These are phyloP conservation scores for Purpureocillium takamizusanense DNA, from an alignment of 2,329 filamentous ascomycete genomes.

Conservation along the genomic window DNA sequence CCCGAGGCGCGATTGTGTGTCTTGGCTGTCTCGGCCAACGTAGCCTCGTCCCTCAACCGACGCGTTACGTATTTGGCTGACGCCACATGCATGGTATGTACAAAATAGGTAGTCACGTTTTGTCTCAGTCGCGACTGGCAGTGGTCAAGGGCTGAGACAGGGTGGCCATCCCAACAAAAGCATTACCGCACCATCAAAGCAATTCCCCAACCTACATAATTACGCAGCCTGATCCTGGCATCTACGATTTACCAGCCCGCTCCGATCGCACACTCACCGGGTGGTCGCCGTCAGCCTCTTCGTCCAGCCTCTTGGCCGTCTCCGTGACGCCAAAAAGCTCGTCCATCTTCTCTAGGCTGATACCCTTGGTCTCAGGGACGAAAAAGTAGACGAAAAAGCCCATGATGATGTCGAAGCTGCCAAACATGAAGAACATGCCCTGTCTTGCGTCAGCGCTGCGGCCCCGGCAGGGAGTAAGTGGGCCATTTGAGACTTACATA, in stretches of 20 bases:
- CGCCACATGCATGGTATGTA: too few species aligned
- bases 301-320: conserved; percentile 17
- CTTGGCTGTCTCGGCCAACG: too few species aligned
- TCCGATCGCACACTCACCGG: conserved; percentile 17
- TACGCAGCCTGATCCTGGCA: background rate
- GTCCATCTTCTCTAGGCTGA: conserved; percentile 55
- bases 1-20: too few species aligned
- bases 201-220: background rate
- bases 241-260: conserved; percentile 9
- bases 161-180: too few species aligned
- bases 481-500: conserved; percentile 22
- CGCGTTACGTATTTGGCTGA: too few species aligned
- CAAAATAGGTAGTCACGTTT: too few species aligned
- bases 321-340: conserved; percentile 55
- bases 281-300: conserved; percentile 19
- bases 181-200: too few species aligned
- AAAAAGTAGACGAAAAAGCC: conserved; percentile 58
- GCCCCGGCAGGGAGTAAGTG: background rate
- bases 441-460: conserved; percentile 5
- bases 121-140: too few species aligned
- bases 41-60: too few species aligned
- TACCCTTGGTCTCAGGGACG: conserved; percentile 63
- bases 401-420: conserved; percentile 56
- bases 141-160: too few species aligned
- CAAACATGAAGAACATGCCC: conserved; percentile 63